Percentiles rank a stretch among this genome's conserved stretches.
Evolutionary conservation across 495 filamentous ascomycete species (phyloP).

Genomic region (Parachaetomium inaequale): DNA sequence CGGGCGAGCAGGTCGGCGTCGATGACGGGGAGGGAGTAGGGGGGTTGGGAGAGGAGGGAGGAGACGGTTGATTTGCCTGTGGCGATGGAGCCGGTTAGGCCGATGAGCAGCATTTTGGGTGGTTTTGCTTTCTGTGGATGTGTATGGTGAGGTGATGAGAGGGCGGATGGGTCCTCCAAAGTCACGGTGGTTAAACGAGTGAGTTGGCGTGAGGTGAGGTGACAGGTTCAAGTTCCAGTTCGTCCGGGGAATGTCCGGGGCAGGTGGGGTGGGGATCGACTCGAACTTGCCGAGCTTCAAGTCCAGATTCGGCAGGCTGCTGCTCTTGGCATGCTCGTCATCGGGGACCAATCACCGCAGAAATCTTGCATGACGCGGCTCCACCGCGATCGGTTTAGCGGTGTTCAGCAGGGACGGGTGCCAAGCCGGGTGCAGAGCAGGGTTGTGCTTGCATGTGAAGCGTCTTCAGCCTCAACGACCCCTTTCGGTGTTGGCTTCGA

Average conservation of each 20-base stretch:
- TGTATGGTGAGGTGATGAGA: not conserved
- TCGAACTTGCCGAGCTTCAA: conserved; percentile 4
- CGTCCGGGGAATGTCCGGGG: not conserved
- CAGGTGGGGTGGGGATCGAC: not conserved
- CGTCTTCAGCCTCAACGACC: not conserved
- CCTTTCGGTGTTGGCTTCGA: not conserved
- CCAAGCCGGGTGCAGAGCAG: not conserved
- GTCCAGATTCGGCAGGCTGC: not conserved
- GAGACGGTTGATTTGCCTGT: conserved; percentile 98
- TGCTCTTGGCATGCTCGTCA: conserved; percentile 15
- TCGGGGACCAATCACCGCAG: not conserved
- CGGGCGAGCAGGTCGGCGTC: conserved; percentile 92
- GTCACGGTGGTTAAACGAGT: not conserved
- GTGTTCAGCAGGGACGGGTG: not conserved
- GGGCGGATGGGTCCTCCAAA: not conserved
- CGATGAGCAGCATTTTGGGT: conserved; percentile 80
- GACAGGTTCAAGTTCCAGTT: not conserved
- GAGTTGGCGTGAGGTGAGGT: not conserved
- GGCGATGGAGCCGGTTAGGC: conserved; percentile 94
- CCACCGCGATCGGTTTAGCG: not conserved
- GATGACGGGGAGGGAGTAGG: conserved; percentile 86
- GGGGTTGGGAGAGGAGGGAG: conserved; percentile 67
- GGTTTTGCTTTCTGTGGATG: not conserved
- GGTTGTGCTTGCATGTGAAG: conserved; percentile 5
- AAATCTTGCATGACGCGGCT: not conserved